A percentile compares a stretch with the other conserved stretches of the same genome.
Evolutionary conservation across 805 yeast genomes (phyloP).

Genomic region (Candida boidinii): DNA sequence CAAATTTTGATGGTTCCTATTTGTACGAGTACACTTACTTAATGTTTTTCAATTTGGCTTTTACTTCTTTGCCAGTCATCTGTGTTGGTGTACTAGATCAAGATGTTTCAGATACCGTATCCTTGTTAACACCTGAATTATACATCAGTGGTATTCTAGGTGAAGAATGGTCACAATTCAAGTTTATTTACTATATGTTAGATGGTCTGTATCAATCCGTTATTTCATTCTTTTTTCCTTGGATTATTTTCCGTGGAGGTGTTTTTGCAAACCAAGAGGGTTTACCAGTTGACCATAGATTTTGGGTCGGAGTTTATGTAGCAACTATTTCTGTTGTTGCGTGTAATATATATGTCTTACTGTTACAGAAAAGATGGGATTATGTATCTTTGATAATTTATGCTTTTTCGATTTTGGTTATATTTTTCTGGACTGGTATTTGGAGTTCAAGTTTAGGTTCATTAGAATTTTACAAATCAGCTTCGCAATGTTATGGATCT

Average conservation of each 20-base stretch:
- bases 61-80: slow-evolving; percentile 73
- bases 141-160: slow-evolving; percentile 62
- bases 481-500: slow-evolving; percentile 53
- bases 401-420: slow-evolving; percentile 45
- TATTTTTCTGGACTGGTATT: slow-evolving; percentile 74
- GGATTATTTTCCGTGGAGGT: slow-evolving; percentile 43
- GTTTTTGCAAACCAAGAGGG: slow-evolving; percentile 34
- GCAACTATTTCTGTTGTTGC: slow-evolving; percentile 54
- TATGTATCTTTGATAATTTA: slow-evolving; percentile 50
- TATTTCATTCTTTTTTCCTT: slow-evolving; percentile 61
- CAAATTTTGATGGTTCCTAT: slow-evolving; percentile 67
- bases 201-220: slow-evolving; percentile 72
- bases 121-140: slow-evolving; percentile 61
- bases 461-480: slow-evolving; percentile 56
- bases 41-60: slow-evolving; percentile 73
- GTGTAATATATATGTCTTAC: slow-evolving; percentile 56
- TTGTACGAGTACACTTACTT: slow-evolving; percentile 70
- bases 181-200: slow-evolving; percentile 52
- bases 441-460: slow-evolving; percentile 48
- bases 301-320: slow-evolving; percentile 60
- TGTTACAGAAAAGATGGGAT: slow-evolving; percentile 75
- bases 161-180: slow-evolving; percentile 49
- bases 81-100: slow-evolving; percentile 68
- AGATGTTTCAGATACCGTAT: slow-evolving; percentile 59
- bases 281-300: slow-evolving; percentile 51